phyloP scores from a whole-genome alignment of 2,329 filamentous ascomycete genomes.

The Colletotrichum endophyticum region DNA sequence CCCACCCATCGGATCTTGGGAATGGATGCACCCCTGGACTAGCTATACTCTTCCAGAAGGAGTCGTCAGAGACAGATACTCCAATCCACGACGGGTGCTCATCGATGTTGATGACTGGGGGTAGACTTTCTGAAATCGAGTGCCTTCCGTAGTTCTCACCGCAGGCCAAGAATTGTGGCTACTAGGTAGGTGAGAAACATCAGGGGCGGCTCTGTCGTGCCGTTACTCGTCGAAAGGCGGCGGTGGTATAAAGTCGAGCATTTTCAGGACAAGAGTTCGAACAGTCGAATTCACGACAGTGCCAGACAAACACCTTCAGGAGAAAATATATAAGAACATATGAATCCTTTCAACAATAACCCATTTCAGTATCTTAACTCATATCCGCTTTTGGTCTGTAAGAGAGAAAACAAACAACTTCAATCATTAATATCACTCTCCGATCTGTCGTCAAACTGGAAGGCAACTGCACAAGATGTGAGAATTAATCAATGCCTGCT shows the following conservation, averaged over 20 bases:
- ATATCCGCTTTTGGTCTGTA: background rate
- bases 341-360: background rate
- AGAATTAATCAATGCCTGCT: background rate
- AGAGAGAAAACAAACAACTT: background rate
- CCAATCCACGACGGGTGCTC: background rate
- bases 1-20: background rate
- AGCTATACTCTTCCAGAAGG: background rate
- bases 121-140: background rate
- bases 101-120: background rate
- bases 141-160: background rate
- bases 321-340: background rate
- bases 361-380: background rate
- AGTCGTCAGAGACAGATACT: background rate
- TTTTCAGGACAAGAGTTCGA: background rate
- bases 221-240: background rate
- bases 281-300: background rate
- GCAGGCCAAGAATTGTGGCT: background rate
- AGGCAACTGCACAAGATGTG: background rate
- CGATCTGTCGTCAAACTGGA: background rate
- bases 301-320: background rate
- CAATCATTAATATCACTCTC: background rate
- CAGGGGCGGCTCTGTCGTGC: background rate
- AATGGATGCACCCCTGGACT: background rate
- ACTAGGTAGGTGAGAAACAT: background rate
- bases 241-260: background rate